A percentile compares a stretch with the other conserved stretches of the same genome.
phyloP scores from a whole-genome alignment of 2,329 filamentous ascomycete species.

The Stemphylium lycopersici region DNA sequence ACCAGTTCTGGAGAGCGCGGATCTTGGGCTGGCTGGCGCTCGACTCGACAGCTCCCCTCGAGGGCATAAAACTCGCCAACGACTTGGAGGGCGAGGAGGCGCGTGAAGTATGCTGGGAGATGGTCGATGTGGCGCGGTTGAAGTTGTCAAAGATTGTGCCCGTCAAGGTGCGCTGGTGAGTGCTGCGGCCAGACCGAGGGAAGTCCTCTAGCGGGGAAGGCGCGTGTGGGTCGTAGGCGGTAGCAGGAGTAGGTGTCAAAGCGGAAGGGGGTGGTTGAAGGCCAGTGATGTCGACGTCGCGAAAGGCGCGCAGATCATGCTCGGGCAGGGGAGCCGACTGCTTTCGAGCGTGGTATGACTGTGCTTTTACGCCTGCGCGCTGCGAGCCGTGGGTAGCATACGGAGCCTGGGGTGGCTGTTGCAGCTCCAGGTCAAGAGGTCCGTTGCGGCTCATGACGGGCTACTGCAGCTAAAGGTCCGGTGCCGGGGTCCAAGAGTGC shows the following conservation, averaged over 20 bases:
- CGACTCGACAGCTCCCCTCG: conserved; percentile 38
- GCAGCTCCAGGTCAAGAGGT: conserved; percentile 26
- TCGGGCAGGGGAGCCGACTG: conserved; percentile 27
- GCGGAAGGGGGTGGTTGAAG: conserved; percentile 43
- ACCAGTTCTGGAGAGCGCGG: conserved; percentile 56
- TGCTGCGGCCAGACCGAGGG: conserved; percentile 23
- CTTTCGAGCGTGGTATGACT: conserved; percentile 30
- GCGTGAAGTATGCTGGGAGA: conserved; percentile 49
- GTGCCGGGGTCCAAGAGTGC: conserved; percentile 2
- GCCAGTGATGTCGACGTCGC: conserved; percentile 43
- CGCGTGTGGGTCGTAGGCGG: conserved; percentile 44
- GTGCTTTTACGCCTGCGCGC: conserved; percentile 26
- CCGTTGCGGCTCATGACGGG: conserved; percentile 31
- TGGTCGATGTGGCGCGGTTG: conserved; percentile 43
- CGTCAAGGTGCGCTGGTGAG: conserved; percentile 45
- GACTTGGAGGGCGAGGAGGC: conserved; percentile 49
- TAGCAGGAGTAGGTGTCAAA: conserved; percentile 34
- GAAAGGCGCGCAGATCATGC: conserved; percentile 32
- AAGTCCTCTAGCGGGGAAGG: conserved; percentile 39
- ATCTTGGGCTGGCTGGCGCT: conserved; percentile 43
- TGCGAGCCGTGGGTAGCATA: conserved; percentile 40
- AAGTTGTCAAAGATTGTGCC: conserved; percentile 49
- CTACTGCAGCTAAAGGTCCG: conserved; percentile 17
- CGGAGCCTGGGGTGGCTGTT: conserved; percentile 29
- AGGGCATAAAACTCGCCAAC: conserved; percentile 49